Percentiles rank a stretch among this genome's conserved stretches.
Evolutionary conservation across 768 basidiomycete species (phyloP).

Genomic region (Naematelia encephala): DNA sequence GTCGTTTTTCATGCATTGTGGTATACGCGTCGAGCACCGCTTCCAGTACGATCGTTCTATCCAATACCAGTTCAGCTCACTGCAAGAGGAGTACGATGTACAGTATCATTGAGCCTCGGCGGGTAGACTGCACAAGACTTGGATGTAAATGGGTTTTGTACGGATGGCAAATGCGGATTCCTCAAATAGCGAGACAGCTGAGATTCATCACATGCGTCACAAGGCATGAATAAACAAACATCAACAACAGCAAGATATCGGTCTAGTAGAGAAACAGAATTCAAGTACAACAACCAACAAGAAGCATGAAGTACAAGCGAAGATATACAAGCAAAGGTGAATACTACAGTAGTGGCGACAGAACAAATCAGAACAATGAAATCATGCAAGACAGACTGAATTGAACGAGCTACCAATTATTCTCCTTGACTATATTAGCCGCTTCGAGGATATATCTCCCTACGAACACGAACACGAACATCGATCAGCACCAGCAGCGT

Average conservation of each 20-base stretch:
- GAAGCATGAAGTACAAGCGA: not conserved
- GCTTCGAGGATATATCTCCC: constrained; percentile 48
- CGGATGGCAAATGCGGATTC: too few species aligned
- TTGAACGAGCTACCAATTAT: constrained; percentile 47
- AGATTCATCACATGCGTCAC: too few species aligned
- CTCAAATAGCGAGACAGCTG: too few species aligned
- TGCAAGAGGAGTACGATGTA: too few species aligned
- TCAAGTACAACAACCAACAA: not conserved
- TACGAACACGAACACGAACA: constrained; percentile 1
- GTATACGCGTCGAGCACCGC: not conserved
- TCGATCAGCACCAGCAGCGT: not conserved
- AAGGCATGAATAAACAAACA: not conserved
- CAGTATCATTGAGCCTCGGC: not conserved
- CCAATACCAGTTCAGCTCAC: too few species aligned
- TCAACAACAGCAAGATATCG: not conserved
- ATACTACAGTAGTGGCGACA: too few species aligned
- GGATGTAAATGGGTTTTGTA: too few species aligned
- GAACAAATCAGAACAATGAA: not conserved
- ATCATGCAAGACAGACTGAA: not conserved
- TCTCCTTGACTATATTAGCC: constrained; percentile 49
- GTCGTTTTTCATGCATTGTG: not conserved
- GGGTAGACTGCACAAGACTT: too few species aligned
- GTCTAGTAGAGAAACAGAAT: too few species aligned
- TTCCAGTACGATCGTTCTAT: too few species aligned
- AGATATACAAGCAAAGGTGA: too few species aligned